phyloP scores from a whole-genome alignment of 352 stramenopile species.

The Phytopythium mirpurense region DNA sequence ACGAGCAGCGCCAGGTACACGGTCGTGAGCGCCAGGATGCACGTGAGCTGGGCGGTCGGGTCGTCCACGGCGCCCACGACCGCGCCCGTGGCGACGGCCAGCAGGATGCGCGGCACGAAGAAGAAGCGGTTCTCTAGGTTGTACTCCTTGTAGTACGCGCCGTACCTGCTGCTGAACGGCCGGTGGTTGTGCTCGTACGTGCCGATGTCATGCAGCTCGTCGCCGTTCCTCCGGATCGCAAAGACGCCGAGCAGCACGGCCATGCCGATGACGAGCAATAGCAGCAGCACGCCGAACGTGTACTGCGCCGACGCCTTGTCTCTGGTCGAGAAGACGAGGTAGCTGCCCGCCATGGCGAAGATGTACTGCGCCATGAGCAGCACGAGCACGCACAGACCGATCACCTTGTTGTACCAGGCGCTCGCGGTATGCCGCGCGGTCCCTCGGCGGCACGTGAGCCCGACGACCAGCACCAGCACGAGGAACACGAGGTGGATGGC shows the following conservation, averaged over 20 bases:
- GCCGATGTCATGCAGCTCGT: conserved; percentile 72
- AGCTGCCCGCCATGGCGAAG: conserved; percentile 79
- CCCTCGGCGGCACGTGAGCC: conserved; percentile 6
- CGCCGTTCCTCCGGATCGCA: conserved; percentile 53
- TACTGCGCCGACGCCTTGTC: conserved; percentile 31
- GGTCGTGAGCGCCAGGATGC: conserved; percentile 62
- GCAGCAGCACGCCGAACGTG: conserved; percentile 33
- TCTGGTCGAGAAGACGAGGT: conserved; percentile 52
- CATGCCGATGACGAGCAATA: conserved; percentile 43
- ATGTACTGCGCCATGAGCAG: conserved; percentile 84
- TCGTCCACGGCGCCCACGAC: conserved; percentile 69
- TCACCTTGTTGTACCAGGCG: conserved; percentile 79
- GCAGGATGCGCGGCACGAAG: conserved; percentile 73
- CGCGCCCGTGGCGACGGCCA: conserved; percentile 62
- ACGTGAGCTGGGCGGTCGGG: conserved; percentile 66
- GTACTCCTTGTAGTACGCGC: conserved; percentile 87
- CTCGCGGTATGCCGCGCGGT: background rate
- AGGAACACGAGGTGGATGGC: conserved; percentile 48
- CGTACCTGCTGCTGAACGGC: conserved; percentile 77
- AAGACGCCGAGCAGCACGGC: conserved; percentile 64
- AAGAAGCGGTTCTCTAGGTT: conserved; percentile 89
- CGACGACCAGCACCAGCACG: conserved; percentile 11
- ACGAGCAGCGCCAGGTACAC: conserved; percentile 70
- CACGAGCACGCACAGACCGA: conserved; percentile 64
- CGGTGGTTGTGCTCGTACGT: conserved; percentile 75